Evolutionary conservation across 331 rosid species (phyloP), one percentile per base, ranked within the genome.

Genomic region (Malus hybrid): DNA sequence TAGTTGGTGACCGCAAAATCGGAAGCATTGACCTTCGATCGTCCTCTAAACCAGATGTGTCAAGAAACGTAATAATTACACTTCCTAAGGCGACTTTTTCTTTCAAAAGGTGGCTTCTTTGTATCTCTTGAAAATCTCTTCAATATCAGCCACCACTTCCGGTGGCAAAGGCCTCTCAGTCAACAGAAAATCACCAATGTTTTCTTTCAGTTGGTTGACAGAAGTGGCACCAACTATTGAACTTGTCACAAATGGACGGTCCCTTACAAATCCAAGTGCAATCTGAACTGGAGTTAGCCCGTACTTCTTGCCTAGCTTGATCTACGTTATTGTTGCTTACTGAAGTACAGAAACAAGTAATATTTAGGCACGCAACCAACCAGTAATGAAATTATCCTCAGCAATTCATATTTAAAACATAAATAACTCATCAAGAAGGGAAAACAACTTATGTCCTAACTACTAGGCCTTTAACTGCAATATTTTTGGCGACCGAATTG

Each of bases 141-240:
- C 97, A 77, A 90, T 89, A 52, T 83, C 97, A 62, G 81, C 83
- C 85, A 74, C 61, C 34, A 89, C 81, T 82, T 87, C 91, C 24
- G 72, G 84, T 20, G 92, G 90, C 56, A 92, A 83, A 29, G 97
- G 97, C 42, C 96, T 80, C 83, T 87, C 85, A 1, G 92, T 90
- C 57, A 75, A 68, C 54, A 80, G 69, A 78, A 85, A 94, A 69
- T 92, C 97, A 73, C 92, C 89, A 14, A 92, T 80, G 73, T 94
- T 87, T 84, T 90, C 96, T 79, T 83, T 94, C 31, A 90, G 88
- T 73, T 92, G 99, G 19, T 87, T 82, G 60, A 94, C 79, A 52
- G 97, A 92, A 56, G 97, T 89, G 80, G 97, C 97, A 64, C 97
- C 97, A 6, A 94, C 73, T 32, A 94, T 92, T 50, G 96, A 87